Conservation (phyloP, 1,284 basidiomycete species). For the Limonomyces culmigenus region DNA sequence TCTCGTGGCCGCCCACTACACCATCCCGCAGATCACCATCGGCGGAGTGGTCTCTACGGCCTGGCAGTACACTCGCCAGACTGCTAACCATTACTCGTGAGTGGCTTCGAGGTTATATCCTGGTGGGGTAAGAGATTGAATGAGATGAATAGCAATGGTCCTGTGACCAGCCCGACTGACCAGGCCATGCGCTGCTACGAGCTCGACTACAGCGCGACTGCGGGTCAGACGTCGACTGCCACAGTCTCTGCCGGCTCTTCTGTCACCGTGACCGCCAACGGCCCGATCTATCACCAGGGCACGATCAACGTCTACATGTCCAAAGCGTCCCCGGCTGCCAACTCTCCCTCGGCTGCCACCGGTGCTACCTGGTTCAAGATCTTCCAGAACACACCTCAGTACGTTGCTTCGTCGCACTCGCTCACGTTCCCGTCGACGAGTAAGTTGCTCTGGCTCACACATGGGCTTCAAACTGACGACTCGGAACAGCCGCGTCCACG, state of each 20-base stretch:
- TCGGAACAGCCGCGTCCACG: constrained; percentile 13
- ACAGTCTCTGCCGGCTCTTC: constrained; percentile 18
- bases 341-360: constrained; percentile 21
- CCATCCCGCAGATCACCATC: no score
- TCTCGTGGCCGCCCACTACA: no score
- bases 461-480: not conserved
- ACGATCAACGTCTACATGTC: constrained; percentile 23
- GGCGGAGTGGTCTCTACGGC: no score
- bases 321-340: constrained; percentile 21
- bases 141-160: no score
- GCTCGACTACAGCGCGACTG: constrained; percentile 17
- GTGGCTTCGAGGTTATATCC: no score
- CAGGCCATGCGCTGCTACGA: constrained; percentile 31
- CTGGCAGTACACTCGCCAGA: no score
- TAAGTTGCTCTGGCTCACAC: constrained; percentile 8
- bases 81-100: no score
- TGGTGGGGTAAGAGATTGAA: no score
- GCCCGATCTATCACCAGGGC: constrained; percentile 20
- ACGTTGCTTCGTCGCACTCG: constrained; percentile 13
- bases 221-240: constrained; percentile 19
- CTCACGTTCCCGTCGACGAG: constrained; percentile 20
- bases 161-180: no score
- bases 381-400: constrained; percentile 21
- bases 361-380: constrained; percentile 33
- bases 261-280: constrained; percentile 10